Conservation (phyloP, 441 rosid species). For the Populus tomentosa region DNA sequence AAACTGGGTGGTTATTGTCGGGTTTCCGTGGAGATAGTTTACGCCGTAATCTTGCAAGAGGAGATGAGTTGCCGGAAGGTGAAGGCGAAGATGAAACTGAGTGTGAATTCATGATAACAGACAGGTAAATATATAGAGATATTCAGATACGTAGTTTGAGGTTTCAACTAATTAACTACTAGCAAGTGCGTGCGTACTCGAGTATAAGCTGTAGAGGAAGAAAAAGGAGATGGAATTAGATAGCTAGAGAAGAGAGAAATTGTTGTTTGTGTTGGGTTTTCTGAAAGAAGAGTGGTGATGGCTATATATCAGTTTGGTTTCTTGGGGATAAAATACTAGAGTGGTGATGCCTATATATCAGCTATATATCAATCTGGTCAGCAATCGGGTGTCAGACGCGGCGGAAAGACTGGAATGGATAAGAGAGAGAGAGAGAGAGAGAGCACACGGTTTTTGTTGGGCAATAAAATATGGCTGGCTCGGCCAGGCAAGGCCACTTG, state of each 20-base stretch:
- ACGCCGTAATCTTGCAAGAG: slow-evolving; percentile 19
- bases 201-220: background rate
- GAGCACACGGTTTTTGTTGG: background rate
- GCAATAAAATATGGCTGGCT: background rate
- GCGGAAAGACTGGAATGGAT: too few relatives aligned
- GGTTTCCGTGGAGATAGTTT: slow-evolving; percentile 29
- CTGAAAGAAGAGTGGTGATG: background rate
- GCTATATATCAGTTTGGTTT: too few relatives aligned
- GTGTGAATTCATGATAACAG: background rate
- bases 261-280: background rate
- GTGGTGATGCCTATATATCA: too few relatives aligned
- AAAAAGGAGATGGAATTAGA: background rate
- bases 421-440: too few relatives aligned
- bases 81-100: background rate
- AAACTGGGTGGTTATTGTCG: background rate
- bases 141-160: background rate
- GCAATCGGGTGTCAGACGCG: too few relatives aligned
- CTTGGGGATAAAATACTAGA: background rate
- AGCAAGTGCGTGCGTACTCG: background rate
- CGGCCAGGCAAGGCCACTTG: too few relatives aligned
- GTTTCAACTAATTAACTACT: background rate
- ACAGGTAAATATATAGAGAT: background rate
- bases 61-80: background rate
- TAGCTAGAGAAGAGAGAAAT: background rate
- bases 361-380: too few relatives aligned